Percentiles rank a stretch among this genome's conserved stretches.
These are phyloP conservation scores for Clathrospora elynae DNA, from an alignment of 2,329 filamentous ascomycete genomes.

Conservation along the genomic window DNA sequence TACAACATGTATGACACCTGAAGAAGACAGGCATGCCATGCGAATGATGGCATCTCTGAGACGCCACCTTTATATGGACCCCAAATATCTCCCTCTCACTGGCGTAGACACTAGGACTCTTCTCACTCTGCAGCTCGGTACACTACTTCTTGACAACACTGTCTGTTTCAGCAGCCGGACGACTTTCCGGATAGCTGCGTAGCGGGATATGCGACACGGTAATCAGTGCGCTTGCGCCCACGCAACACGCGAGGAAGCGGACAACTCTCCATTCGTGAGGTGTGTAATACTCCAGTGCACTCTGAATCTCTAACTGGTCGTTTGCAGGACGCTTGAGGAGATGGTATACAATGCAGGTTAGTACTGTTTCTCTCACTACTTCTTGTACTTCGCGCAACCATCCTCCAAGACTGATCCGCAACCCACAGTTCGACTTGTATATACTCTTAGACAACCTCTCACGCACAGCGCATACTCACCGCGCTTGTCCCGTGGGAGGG, in stretches of 20 bases:
- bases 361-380: constrained; percentile 17
- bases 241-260: constrained; percentile 40
- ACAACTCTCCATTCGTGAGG: constrained; percentile 30
- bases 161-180: constrained; percentile 34
- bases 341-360: constrained; percentile 23
- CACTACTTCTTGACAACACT: constrained; percentile 17
- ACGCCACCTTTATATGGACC: constrained; percentile 20
- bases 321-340: constrained; percentile 26
- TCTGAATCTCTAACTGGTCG: constrained; percentile 21
- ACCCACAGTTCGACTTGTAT: constrained; percentile 4
- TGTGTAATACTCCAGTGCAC: constrained; percentile 33
- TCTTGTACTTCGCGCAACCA: constrained; percentile 21
- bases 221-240: constrained; percentile 37
- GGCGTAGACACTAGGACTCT: constrained; percentile 1
- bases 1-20: constrained; percentile 39
- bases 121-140: constrained; percentile 14
- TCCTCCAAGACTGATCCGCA: constrained; percentile 17
- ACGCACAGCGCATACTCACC: constrained; percentile 12
- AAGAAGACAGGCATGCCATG: constrained; percentile 22
- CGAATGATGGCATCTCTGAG: constrained; percentile 6
- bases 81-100: constrained; percentile 4
- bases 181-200: constrained; percentile 29
- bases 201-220: constrained; percentile 35
- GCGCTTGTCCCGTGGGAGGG: constrained; percentile 24
- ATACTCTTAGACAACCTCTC: neutral